Conservation (phyloP, 139 green algal genomes). For the Desmodesmus armatus region DNA sequence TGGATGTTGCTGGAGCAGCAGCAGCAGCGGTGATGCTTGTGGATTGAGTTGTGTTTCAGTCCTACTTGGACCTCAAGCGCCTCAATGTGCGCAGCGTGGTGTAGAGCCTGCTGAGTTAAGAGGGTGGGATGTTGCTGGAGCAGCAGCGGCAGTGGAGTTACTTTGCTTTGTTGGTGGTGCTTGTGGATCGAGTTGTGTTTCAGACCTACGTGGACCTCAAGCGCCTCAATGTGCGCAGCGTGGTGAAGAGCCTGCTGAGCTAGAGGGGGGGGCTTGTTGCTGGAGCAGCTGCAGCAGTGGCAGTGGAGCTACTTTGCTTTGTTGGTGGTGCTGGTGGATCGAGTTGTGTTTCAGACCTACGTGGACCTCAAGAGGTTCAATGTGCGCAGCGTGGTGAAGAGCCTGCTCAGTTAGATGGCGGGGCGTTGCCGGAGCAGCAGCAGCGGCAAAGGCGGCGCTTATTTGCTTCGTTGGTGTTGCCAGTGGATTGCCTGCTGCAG, state of each 20-base stretch:
- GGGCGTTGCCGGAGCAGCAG: neutral
- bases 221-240: constrained; percentile 90
- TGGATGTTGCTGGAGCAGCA: neutral
- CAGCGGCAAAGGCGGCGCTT: no score
- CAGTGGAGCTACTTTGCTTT: constrained; percentile 96
- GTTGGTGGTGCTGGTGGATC: constrained; percentile 90
- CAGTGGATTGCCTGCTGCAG: neutral
- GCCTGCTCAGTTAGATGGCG: constrained; percentile 79
- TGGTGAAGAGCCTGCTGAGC: constrained; percentile 91
- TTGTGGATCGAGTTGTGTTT: constrained; percentile 51
- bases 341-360: constrained; percentile 86
- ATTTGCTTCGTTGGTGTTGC: neutral
- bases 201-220: constrained; percentile 98
- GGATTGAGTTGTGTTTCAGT: neutral
- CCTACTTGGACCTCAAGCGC: constrained; percentile 94
- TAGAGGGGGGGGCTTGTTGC: no score
- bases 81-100: constrained; percentile 42
- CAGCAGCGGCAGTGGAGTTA: constrained; percentile 79
- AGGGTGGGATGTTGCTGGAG: neutral
- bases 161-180: constrained; percentile 98
- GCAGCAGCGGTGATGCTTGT: neutral
- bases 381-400: constrained; percentile 90
- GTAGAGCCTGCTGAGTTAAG: constrained; percentile 84
- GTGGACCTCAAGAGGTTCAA: constrained; percentile 95
- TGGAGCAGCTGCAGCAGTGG: constrained; percentile 46